Conservation (phyloP, 495 filamentous ascomycete species). For the Penicillium daleae region DNA sequence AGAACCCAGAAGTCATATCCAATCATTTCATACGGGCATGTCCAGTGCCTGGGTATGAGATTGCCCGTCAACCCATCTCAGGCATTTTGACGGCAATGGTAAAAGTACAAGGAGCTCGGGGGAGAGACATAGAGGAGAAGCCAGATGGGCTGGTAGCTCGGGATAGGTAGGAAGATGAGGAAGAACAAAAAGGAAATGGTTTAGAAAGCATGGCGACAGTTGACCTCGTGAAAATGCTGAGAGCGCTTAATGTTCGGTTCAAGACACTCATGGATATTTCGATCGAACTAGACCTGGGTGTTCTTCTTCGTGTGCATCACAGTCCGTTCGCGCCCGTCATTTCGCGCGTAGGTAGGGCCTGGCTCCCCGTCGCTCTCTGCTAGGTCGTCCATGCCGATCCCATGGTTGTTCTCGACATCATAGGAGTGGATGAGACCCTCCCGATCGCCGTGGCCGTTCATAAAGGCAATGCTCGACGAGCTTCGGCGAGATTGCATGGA, state of each 20-base stretch:
- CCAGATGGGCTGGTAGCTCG: conserved; percentile 15
- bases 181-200: conserved; percentile 11
- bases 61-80: conserved; percentile 25
- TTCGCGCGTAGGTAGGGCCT: conserved; percentile 43
- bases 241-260: conserved; percentile 8
- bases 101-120: conserved; percentile 39
- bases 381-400: conserved; percentile 67
- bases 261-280: not conserved
- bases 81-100: conserved; percentile 39
- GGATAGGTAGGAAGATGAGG: conserved; percentile 21
- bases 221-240: conserved; percentile 27
- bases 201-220: conserved; percentile 25
- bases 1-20: conserved; percentile 40
- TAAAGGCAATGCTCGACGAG: conserved; percentile 60
- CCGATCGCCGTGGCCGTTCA: conserved; percentile 60
- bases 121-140: conserved; percentile 18
- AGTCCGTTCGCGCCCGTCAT: conserved; percentile 32
- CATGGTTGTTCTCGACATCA: conserved; percentile 70
- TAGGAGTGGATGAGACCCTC: conserved; percentile 83
- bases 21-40: conserved; percentile 44
- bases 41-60: conserved; percentile 36
- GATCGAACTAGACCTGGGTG: conserved; percentile 35
- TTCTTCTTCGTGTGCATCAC: conserved; percentile 45
- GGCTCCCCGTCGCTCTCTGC: conserved; percentile 66
- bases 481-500: conserved; percentile 90